A percentile compares a stretch with the other conserved stretches of the same genome.
phyloP scores from a whole-genome alignment of 345 rosid genomes.

The Aquilaria yunnanensis region DNA sequence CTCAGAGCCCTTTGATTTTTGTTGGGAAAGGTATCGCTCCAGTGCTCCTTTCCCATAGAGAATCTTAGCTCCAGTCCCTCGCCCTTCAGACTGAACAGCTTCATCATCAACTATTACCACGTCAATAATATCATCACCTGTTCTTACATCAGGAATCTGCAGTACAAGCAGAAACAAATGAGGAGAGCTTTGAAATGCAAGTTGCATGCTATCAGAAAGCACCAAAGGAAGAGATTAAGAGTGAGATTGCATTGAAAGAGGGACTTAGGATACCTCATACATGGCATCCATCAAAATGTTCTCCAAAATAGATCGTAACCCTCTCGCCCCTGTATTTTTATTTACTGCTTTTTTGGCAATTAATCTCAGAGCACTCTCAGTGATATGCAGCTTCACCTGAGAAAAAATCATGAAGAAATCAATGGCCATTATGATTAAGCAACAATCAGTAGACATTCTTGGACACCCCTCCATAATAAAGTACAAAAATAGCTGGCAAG shows the following conservation, averaged over 20 bases:
- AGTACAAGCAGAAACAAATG: background rate
- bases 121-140: constrained; percentile 65
- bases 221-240: background rate
- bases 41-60: constrained; percentile 81
- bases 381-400: constrained; percentile 88
- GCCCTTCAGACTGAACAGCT: constrained; percentile 57
- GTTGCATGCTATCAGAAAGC: background rate
- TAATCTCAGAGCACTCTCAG: constrained; percentile 62
- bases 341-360: constrained; percentile 83
- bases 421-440: background rate
- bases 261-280: constrained; percentile 67
- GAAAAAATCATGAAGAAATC: constrained; percentile 6
- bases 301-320: constrained; percentile 80
- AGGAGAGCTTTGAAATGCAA: background rate
- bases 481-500: background rate
- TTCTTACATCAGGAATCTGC: constrained; percentile 86
- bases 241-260: background rate
- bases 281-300: constrained; percentile 92
- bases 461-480: background rate
- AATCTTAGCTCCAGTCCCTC: constrained; percentile 67
- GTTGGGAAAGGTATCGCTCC: constrained; percentile 51
- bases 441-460: too few relatives aligned
- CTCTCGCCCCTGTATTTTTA: constrained; percentile 94
- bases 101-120: constrained; percentile 88
- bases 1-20: constrained; percentile 31